phyloP scores from a whole-genome alignment of 2,329 filamentous ascomycete genomes.

The Botryotinia narcissicola region DNA sequence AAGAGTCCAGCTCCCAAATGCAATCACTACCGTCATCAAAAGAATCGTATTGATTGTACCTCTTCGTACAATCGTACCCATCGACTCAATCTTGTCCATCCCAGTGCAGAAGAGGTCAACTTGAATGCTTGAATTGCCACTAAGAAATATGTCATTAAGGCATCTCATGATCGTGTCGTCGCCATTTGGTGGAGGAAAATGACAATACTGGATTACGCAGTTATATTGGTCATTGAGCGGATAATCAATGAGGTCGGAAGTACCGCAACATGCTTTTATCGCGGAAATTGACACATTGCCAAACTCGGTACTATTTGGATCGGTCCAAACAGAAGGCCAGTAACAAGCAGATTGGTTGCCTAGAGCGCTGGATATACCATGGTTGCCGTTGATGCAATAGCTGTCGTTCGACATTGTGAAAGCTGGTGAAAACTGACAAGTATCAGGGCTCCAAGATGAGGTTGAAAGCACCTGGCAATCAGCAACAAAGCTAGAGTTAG shows the following conservation, averaged over 20 bases:
- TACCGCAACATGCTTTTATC: background rate
- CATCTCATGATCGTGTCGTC: background rate
- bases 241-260: background rate
- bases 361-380: background rate
- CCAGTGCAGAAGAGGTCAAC: background rate
- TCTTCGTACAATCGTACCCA: background rate
- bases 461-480: background rate
- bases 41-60: background rate
- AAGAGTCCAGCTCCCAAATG: background rate
- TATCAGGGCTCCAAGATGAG: background rate
- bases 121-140: background rate
- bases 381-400: background rate
- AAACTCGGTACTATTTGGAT: background rate
- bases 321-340: background rate
- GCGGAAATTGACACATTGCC: background rate
- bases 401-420: background rate
- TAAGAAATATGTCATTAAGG: background rate
- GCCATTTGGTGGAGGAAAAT: background rate
- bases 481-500: background rate
- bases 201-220: background rate
- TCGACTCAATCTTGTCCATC: background rate
- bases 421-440: background rate
- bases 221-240: background rate
- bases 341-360: background rate
- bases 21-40: background rate